phyloP scores from a whole-genome alignment of 1,139 yeast species.

The Hanseniaspora uvarum region DNA sequence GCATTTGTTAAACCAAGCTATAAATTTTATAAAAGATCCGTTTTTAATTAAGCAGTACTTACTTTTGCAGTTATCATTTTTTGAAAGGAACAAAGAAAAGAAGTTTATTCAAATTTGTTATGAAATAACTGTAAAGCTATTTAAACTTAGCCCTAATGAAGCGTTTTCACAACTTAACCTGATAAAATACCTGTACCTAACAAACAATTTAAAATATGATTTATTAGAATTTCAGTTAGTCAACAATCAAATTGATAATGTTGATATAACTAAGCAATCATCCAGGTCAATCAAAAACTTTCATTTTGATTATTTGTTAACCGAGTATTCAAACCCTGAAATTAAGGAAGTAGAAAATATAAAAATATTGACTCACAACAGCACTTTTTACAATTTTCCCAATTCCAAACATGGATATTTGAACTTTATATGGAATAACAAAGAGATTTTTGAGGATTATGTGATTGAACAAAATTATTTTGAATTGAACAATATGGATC shows the following conservation, averaged over 20 bases:
- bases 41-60: constrained; percentile 4
- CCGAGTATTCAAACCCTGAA: neutral
- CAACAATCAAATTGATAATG: neutral
- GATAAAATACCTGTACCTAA: neutral
- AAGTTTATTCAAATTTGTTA: neutral
- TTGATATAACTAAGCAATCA: neutral
- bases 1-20: neutral
- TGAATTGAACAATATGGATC: neutral
- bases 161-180: constrained; percentile 2
- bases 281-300: neutral
- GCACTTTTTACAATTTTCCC: constrained; percentile 7
- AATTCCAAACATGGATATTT: constrained; percentile 4
- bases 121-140: neutral
- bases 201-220: neutral
- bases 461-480: constrained; percentile 11
- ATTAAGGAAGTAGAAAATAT: constrained; percentile 9
- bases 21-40: neutral
- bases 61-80: constrained; percentile 1
- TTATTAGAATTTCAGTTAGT: neutral
- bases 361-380: neutral
- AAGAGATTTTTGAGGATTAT: neutral
- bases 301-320: constrained; percentile 1
- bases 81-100: neutral
- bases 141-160: neutral
- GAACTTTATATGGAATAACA: constrained; percentile 15